Conservation (phyloP, 495 filamentous ascomycete genomes). For the Neurospora pannonica region DNA sequence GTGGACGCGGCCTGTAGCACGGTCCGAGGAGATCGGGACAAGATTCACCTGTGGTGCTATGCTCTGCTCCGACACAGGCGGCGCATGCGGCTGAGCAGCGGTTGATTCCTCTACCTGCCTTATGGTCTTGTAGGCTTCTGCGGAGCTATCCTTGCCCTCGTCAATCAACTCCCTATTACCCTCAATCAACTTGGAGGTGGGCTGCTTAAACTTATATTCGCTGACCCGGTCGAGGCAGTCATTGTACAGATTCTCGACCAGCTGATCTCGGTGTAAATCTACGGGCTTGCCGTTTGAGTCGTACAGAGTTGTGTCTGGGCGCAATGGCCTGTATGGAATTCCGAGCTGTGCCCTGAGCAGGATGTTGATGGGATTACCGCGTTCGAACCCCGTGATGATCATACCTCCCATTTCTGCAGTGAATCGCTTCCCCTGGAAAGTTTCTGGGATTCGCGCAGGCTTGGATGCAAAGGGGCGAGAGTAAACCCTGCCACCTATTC, state of each 20-base stretch:
- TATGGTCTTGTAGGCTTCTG: conserved; percentile 62
- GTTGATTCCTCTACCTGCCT: conserved; percentile 55
- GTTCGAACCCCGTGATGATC: conserved; percentile 93
- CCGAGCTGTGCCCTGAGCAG: conserved; percentile 87
- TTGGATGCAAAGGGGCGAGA: conserved; percentile 63
- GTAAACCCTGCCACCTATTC: conserved; percentile 91
- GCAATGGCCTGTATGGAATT: conserved; percentile 73
- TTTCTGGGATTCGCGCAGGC: conserved; percentile 14
- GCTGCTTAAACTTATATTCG: conserved; percentile 69
- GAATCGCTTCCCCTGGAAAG: conserved; percentile 49
- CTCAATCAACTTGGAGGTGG: conserved; percentile 60
- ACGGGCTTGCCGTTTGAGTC: conserved; percentile 78
- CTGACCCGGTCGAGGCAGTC: conserved; percentile 87
- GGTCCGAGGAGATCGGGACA: conserved; percentile 49
- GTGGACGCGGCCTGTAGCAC: conserved; percentile 50
- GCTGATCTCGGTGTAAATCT: conserved; percentile 65
- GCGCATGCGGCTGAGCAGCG: conserved; percentile 37
- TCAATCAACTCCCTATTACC: conserved; percentile 81
- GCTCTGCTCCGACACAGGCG: conserved; percentile 38
- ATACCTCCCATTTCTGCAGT: conserved; percentile 95
- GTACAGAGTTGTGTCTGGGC: conserved; percentile 80
- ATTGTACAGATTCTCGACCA: conserved; percentile 85
- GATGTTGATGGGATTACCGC: conserved; percentile 85
- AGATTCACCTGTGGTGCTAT: conserved; percentile 39
- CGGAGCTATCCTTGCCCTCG: conserved; percentile 63